A percentile compares a stretch with the other conserved stretches of the same genome.
phyloP scores from a whole-genome alignment of 352 stramenopile genomes.

The Phytophthora pini region DNA sequence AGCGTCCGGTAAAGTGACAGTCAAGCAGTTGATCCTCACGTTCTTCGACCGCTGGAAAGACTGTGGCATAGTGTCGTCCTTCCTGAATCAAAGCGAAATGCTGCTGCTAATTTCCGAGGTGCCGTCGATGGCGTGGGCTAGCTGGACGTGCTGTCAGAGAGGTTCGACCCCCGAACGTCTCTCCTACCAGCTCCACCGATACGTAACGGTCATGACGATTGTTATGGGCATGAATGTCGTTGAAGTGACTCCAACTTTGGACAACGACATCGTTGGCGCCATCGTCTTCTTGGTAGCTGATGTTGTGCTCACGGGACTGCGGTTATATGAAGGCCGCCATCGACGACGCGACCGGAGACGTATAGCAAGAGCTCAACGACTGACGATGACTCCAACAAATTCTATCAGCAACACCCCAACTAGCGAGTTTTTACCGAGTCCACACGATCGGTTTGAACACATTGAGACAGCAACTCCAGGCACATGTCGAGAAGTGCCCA shows the following conservation, averaged over 20 bases:
- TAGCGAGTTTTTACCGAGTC: constrained; percentile 11
- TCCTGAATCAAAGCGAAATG: constrained; percentile 41
- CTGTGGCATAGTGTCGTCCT: constrained; percentile 40
- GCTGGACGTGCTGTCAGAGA: constrained; percentile 33
- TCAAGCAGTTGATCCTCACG: constrained; percentile 34
- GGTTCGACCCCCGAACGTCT: constrained; percentile 30
- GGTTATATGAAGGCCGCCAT: constrained; percentile 25
- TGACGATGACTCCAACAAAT: constrained; percentile 27
- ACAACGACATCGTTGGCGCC: constrained; percentile 35
- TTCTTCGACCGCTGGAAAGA: constrained; percentile 48
- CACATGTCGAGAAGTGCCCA: constrained; percentile 10
- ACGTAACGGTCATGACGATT: constrained; percentile 40
- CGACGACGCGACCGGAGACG: constrained; percentile 17
- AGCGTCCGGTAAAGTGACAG: constrained; percentile 15
- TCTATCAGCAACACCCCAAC: not conserved
- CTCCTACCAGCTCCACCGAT: constrained; percentile 41
- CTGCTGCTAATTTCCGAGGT: constrained; percentile 28
- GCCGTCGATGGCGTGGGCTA: constrained; percentile 38
- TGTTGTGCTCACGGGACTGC: constrained; percentile 29
- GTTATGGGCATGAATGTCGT: constrained; percentile 41
- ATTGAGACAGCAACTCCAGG: constrained; percentile 6
- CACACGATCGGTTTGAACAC: not conserved
- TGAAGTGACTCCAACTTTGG: constrained; percentile 21
- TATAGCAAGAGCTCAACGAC: constrained; percentile 8
- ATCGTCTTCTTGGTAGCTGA: constrained; percentile 39